phyloP scores from a whole-genome alignment of 805 yeast genomes.

The Spathaspora passalidarum region DNA sequence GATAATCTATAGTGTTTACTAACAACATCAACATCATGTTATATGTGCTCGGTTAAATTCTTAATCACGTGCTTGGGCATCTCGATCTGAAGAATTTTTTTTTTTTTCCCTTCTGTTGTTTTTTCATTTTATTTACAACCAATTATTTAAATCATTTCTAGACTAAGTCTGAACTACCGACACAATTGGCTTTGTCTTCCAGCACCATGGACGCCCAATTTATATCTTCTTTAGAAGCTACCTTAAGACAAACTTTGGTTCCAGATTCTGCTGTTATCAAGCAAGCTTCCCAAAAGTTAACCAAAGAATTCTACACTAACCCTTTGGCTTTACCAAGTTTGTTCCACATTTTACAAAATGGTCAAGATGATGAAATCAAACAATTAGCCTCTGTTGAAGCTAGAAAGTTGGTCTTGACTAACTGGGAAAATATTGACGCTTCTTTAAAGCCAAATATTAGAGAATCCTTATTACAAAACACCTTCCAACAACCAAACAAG shows the following conservation, averaged over 20 bases:
- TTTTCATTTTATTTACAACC: neutral
- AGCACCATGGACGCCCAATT: slow-evolving; percentile 64
- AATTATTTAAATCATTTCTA: too few species aligned
- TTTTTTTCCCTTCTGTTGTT: neutral
- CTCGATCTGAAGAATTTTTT: neutral
- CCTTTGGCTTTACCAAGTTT: slow-evolving; percentile 76
- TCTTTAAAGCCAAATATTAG: slow-evolving; percentile 59
- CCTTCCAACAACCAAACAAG: slow-evolving; percentile 63
- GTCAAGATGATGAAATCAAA: slow-evolving; percentile 67
- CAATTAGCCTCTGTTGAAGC: slow-evolving; percentile 97
- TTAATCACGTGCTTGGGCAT: neutral
- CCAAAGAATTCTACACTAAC: slow-evolving; percentile 69
- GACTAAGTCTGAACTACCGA: neutral
- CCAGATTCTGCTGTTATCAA: slow-evolving; percentile 83
- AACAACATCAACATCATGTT: too few species aligned
- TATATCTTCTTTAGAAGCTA: slow-evolving; percentile 68
- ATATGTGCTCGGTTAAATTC: too few species aligned
- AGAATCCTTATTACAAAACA: slow-evolving; percentile 61
- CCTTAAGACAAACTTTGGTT: slow-evolving; percentile 71
- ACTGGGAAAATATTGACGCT: slow-evolving; percentile 61
- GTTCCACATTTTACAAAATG: slow-evolving; percentile 73
- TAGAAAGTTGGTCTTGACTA: slow-evolving; percentile 70
- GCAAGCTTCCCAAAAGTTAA: slow-evolving; percentile 73
- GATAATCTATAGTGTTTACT: too few species aligned
- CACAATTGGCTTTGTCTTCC: neutral